Evolutionary conservation across 2,329 filamentous ascomycete species (phyloP), one percentile per base, ranked within the genome.

Genomic region (Colletotrichum somersetense): DNA sequence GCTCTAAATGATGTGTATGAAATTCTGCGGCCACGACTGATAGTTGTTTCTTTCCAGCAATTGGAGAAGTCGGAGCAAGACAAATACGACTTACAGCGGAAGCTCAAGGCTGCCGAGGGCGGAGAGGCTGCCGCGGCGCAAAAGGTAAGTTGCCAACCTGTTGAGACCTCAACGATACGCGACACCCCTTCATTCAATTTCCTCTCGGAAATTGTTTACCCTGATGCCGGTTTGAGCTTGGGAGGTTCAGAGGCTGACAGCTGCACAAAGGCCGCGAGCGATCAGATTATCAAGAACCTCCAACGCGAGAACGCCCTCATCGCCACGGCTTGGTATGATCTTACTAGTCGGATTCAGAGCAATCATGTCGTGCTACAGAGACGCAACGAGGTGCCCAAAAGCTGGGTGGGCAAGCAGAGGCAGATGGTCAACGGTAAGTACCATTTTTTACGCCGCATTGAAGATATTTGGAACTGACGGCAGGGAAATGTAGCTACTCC

Each of bases 341-440:
- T 96, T 77, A 91, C 91, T 35, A 91, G 88, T 78, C 87, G 94
- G 63, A 82, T 97, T 76, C 93, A 96, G 82, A 95, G 92, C 83
- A 96, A 95, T 80, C 93, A 93, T 74, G 91, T 96, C 53, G 90
- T 93, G 66, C 83, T 97, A 74, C 92, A 95, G 78, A 86, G 94
- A 75, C 88, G 92, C 76, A 89, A 90, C 76, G 93, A 96, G 76
- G 88, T 89, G 76, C 92, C 93, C 18, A 92, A 90, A 82, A 95
- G 93, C 82, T 97, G 93, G 93, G 83, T 97, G 76, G 93, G 93
- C 78, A 95, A 93, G 85, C 93, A 96, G 86, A 89, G 93, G 79
- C 89, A 91, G 79, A 86, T 91, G 85, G 89, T 92, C 75, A 91
- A 91, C 80, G 86, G 86, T 89, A 66, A 76, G 83, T 38, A 16